A percentile compares a stretch with the other conserved stretches of the same genome.
Evolutionary conservation across 129 eudicot species (phyloP).

Genomic region (Lactuca saligna): DNA sequence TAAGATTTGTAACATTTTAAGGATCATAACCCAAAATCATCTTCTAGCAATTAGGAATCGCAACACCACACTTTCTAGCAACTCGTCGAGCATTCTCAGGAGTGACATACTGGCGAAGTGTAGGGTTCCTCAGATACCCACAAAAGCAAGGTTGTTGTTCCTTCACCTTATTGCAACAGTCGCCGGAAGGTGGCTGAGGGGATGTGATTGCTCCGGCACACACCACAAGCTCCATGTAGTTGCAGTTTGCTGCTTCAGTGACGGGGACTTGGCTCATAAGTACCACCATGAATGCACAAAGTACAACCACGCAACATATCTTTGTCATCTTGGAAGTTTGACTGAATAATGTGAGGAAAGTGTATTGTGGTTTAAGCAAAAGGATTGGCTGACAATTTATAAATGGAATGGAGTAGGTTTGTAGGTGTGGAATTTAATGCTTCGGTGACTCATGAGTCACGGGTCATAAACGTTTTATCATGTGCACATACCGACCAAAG

Average conservation of each 20-base stretch:
- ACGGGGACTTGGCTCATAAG: slow-evolving; percentile 18
- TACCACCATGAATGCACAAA: slow-evolving; percentile 23
- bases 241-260: slow-evolving; percentile 15
- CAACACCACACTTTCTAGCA: slow-evolving; percentile 27
- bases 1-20: background rate
- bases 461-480: background rate
- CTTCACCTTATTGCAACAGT: slow-evolving; percentile 26
- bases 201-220: slow-evolving; percentile 34
- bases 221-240: slow-evolving; percentile 30
- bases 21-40: background rate
- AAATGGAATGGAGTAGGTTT: slow-evolving; percentile 22
- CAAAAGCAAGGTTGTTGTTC: slow-evolving; percentile 30
- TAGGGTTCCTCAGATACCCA: slow-evolving; percentile 20
- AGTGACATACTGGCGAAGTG: slow-evolving; percentile 30
- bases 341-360: background rate
- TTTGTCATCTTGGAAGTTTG: slow-evolving; percentile 18
- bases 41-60: slow-evolving; percentile 23
- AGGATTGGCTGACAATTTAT: slow-evolving; percentile 6
- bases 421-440: slow-evolving; percentile 29
- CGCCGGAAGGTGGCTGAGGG: slow-evolving; percentile 23
- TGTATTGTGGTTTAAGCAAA: slow-evolving; percentile 21
- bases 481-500: background rate
- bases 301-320: slow-evolving; percentile 10
- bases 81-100: slow-evolving; percentile 33
- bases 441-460: slow-evolving; percentile 10